Evolutionary conservation across 2,329 filamentous ascomycete species (phyloP).

Genomic region (Macrophomina pseudophaseolina): DNA sequence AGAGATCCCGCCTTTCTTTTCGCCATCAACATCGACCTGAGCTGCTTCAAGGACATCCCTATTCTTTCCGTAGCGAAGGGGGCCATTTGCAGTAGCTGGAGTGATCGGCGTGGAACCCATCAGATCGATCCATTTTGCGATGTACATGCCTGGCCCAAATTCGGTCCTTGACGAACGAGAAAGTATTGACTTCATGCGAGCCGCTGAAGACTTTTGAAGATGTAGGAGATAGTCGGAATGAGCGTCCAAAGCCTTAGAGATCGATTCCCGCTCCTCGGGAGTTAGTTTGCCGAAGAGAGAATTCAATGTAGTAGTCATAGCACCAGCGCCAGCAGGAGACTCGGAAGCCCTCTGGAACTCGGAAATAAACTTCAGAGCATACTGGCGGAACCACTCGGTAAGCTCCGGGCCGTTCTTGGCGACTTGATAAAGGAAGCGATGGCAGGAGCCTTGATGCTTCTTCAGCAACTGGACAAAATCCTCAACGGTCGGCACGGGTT

Average conservation of each 20-base stretch:
- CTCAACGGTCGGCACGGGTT: conserved; percentile 62
- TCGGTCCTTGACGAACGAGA: conserved; percentile 33
- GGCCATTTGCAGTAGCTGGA: conserved; percentile 59
- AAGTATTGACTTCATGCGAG: conserved; percentile 64
- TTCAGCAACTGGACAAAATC: conserved; percentile 73
- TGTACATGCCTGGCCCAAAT: conserved; percentile 68
- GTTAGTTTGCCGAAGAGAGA: conserved; percentile 56
- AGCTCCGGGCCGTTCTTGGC: conserved; percentile 71
- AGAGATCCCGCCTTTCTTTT: conserved; percentile 37
- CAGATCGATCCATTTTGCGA: conserved; percentile 73
- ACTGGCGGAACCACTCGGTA: conserved; percentile 64
- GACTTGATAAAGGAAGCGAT: conserved; percentile 74
- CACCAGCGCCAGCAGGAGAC: conserved; percentile 44
- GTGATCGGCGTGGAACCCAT: conserved; percentile 73
- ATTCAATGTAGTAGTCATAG: conserved; percentile 49
- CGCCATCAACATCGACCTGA: conserved; percentile 42
- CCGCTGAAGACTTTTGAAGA: conserved; percentile 60
- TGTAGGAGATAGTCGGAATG: conserved; percentile 65
- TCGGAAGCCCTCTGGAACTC: conserved; percentile 56
- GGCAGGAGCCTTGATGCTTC: conserved; percentile 66
- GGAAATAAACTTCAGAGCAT: conserved; percentile 62
- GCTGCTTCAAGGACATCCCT: conserved; percentile 44
- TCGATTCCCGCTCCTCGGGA: conserved; percentile 48
- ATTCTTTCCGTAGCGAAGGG: conserved; percentile 52
- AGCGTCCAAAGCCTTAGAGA: conserved; percentile 61